Evolutionary conservation across 2,329 filamentous ascomycete genomes (phyloP).

Genomic region (Colletotrichum chrysophilum): DNA sequence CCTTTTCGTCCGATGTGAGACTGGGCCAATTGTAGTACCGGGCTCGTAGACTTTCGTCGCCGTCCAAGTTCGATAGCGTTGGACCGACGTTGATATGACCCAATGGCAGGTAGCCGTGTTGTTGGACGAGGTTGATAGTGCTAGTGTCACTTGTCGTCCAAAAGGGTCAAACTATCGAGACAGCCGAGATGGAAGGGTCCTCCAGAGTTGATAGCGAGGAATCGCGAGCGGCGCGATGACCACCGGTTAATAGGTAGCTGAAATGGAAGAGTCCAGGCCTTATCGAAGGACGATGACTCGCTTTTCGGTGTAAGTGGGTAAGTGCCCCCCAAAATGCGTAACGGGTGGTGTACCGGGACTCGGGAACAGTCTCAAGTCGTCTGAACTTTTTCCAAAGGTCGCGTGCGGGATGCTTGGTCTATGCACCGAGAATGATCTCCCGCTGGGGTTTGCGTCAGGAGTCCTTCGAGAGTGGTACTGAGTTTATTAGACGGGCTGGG

Average conservation of each 20-base stretch:
- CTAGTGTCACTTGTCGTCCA: not conserved
- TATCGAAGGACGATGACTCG: not conserved
- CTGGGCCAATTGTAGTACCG: not conserved
- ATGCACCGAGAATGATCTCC: slow-evolving; percentile 12
- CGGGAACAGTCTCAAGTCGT: slow-evolving; percentile 21
- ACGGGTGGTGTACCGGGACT: slow-evolving; percentile 13
- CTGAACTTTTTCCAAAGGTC: not conserved
- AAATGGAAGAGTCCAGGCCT: not conserved
- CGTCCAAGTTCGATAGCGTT: not conserved
- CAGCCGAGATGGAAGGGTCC: not conserved
- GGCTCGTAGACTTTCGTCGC: not conserved
- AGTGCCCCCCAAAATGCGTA: not conserved
- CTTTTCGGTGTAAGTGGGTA: not conserved
- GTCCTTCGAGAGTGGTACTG: slow-evolving; percentile 1
- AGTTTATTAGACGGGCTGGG: not conserved
- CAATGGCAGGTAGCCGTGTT: not conserved
- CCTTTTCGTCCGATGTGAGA: slow-evolving; percentile 19
- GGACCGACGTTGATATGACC: not conserved
- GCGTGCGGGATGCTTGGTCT: not conserved
- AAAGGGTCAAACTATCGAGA: not conserved
- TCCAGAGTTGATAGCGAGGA: not conserved
- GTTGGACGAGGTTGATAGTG: not conserved
- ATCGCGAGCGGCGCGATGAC: not conserved
- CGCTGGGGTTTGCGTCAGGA: slow-evolving; percentile 18
- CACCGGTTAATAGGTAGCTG: not conserved